These are phyloP conservation scores for Irpex lacteus DNA, from an alignment of 1,284 basidiomycete species.

Conservation along the genomic window DNA sequence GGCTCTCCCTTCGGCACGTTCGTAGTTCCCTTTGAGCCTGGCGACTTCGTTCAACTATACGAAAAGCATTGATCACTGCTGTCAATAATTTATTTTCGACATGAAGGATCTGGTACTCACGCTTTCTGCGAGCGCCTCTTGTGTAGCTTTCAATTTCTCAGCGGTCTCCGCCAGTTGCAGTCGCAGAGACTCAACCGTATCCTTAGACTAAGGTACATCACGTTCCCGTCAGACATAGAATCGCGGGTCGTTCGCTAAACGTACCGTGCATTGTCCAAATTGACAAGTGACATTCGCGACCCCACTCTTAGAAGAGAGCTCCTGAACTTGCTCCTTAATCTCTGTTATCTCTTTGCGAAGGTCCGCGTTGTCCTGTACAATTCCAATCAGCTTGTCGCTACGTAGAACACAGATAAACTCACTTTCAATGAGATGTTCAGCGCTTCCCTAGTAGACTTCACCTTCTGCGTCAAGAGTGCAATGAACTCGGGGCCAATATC, in stretches of 20 bases:
- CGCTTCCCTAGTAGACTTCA: background rate
- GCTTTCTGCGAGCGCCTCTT: background rate
- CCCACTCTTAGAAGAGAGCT: background rate
- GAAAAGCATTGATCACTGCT: background rate
- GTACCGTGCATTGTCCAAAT: background rate
- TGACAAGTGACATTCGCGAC: background rate
- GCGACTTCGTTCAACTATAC: background rate
- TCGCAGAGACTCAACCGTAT: background rate
- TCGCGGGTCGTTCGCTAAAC: background rate
- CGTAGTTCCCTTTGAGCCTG: background rate
- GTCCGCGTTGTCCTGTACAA: background rate
- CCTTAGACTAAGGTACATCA: background rate
- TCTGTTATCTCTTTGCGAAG: background rate
- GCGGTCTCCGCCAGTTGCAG: background rate
- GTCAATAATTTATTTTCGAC: background rate
- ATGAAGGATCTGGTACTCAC: background rate
- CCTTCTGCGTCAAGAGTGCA: background rate
- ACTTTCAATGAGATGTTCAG: background rate
- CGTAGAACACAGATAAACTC: background rate
- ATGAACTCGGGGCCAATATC: background rate
- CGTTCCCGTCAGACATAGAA: background rate
- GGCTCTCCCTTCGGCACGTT: background rate
- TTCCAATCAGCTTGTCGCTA: background rate
- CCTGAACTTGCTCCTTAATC: background rate
- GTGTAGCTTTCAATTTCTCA: background rate